Evolutionary conservation across 176 grass and related monocot species (phyloP), one percentile per base, ranked within the genome.

Genomic region (Oryza rufipogon): DNA sequence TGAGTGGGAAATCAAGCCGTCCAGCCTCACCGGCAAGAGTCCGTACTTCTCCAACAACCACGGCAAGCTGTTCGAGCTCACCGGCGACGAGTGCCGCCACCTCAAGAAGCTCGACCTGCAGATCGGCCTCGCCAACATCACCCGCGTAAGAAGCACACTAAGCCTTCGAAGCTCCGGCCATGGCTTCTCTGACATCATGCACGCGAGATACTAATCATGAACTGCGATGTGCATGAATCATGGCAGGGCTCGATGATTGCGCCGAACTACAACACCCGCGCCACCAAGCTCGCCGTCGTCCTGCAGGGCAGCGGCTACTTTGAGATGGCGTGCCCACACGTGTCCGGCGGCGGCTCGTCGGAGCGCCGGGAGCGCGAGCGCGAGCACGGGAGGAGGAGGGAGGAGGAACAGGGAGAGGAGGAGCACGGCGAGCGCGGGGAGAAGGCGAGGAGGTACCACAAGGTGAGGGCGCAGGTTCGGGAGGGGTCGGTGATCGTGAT

Each of bases 231-330:
- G 49, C 71, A 32, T 32, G 30, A 32, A 11, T 80, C 26, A 26
- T 26, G 26, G 84, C 73, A 97, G 95, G 90, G 88, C 34, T 94
- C 90, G 48, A 97, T 94, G 92, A 88, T 92, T 75, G 88, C 88
- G 45, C 95, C 84, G 36, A 80, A 63, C 44, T 97, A 94, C 84
- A 88, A 47, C 84, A 84, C 88, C 9, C 82, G 66, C 13, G 68
- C 88, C 14, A 86, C 83, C 71, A 91, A 92, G 76, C 74, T 94
- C 51, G 75, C 74, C 58, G 34, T 92, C 20, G 90, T 94, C 25
- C 32, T 91, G 42, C 11, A 87, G 49, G 92, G 95, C 16, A 69
- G 30, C 14, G 92, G 78, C 23, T 85, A 84, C 84, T 78, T 94
- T 71, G 92, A 97, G 85, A 94, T 97, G 92, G 86, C 86, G 46